Evolutionary conservation across 2,329 filamentous ascomycete species (phyloP).

Genomic region (Fusarium sterilihyphosum): DNA sequence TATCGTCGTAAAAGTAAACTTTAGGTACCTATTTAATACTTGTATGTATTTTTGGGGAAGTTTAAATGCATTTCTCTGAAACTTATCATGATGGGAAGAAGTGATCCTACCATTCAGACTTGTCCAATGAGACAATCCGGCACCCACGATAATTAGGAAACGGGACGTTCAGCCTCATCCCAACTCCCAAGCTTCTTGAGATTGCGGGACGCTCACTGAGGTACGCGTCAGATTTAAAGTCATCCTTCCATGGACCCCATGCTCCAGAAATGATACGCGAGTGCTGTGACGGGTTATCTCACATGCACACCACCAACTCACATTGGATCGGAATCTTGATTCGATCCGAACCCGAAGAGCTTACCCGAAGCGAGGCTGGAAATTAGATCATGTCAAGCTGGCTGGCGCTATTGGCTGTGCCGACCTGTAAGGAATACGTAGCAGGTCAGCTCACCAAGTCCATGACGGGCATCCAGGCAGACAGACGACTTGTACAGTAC

Average conservation of each 20-base stretch:
- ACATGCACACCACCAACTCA: constrained; percentile 10
- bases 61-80: not conserved
- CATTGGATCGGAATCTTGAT: constrained; percentile 25
- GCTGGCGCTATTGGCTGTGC: constrained; percentile 16
- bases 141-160: not conserved
- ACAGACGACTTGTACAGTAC: not conserved
- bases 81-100: not conserved
- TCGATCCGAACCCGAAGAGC: constrained; percentile 29
- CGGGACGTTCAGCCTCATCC: too few species aligned
- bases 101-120: not conserved
- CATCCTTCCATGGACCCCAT: not conserved
- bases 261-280: not conserved
- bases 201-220: not conserved
- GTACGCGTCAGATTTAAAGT: not conserved
- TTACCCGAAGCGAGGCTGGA: constrained; percentile 13
- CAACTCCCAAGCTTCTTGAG: not conserved
- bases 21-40: not conserved
- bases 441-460: constrained; percentile 2
- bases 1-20: not conserved
- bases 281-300: not conserved
- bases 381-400: constrained; percentile 3
- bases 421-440: not conserved
- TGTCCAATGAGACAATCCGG: not conserved
- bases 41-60: too few species aligned
- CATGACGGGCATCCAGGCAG: not conserved